These are phyloP conservation scores for Chalciporus pseudorubinellus DNA, from an alignment of 768 basidiomycete species.

Conservation along the genomic window DNA sequence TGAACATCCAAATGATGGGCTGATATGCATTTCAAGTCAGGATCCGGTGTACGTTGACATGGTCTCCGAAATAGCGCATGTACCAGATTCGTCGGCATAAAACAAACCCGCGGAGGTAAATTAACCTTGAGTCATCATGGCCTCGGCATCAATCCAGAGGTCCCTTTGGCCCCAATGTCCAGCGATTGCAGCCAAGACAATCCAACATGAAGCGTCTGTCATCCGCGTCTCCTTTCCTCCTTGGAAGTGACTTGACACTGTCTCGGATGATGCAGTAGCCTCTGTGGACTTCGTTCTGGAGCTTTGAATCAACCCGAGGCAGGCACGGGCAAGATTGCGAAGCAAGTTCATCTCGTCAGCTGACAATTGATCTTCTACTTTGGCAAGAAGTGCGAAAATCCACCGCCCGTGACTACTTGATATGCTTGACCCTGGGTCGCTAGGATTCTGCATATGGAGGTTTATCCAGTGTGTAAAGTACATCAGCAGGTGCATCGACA, in stretches of 20 bases:
- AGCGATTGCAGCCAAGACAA: slow-evolving; percentile 62
- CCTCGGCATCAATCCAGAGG: slow-evolving; percentile 75
- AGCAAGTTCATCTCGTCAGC: slow-evolving; percentile 77
- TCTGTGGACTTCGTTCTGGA: slow-evolving; percentile 21
- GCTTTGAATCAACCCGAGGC: slow-evolving; percentile 49
- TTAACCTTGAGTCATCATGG: slow-evolving; percentile 35
- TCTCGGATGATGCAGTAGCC: slow-evolving; percentile 6
- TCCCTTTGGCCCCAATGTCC: slow-evolving; percentile 78
- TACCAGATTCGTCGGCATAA: neutral
- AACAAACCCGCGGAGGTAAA: neutral
- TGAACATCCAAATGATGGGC: neutral
- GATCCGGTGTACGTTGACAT: neutral
- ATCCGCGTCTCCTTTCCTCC: slow-evolving; percentile 31
- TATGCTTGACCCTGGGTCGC: slow-evolving; percentile 38
- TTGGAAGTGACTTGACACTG: neutral
- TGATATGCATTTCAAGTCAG: neutral
- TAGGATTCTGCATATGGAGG: slow-evolving; percentile 46
- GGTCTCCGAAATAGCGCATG: too few species aligned
- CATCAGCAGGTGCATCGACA: slow-evolving; percentile 74
- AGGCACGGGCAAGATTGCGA: slow-evolving; percentile 73
- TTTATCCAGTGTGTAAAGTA: slow-evolving; percentile 84
- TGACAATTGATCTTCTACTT: slow-evolving; percentile 65
- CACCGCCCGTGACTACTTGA: slow-evolving; percentile 66
- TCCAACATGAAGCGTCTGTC: slow-evolving; percentile 62
- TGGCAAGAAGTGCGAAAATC: slow-evolving; percentile 73